Evolutionary conservation across 2,329 filamentous ascomycete genomes (phyloP).

Genomic region (Sporothrix inflata): DNA sequence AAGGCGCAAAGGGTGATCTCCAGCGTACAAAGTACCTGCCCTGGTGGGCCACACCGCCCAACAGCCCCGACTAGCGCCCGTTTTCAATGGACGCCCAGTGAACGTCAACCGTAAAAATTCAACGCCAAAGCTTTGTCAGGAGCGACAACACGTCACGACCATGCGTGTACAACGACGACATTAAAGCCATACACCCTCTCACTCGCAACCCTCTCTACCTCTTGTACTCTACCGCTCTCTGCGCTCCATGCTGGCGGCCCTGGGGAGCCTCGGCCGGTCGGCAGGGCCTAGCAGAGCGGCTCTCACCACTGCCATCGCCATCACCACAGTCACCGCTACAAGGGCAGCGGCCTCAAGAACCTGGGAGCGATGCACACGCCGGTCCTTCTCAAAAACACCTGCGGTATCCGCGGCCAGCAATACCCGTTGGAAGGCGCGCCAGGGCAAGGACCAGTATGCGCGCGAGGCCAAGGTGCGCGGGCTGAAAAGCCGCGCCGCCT

Average conservation of each 20-base stretch:
- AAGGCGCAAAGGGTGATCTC: background rate
- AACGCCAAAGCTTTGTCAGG: background rate
- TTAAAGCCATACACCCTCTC: background rate
- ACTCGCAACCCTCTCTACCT: background rate
- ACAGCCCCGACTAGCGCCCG: conserved; percentile 2
- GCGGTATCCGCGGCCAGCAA: conserved; percentile 59
- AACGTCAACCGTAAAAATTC: background rate
- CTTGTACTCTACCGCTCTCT: background rate
- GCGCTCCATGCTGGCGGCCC: background rate
- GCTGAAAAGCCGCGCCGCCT: conserved; percentile 88
- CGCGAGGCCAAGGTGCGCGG: conserved; percentile 76
- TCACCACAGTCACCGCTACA: background rate
- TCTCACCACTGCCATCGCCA: background rate
- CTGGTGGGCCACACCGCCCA: conserved; percentile 1
- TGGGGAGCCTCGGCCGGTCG: conserved; percentile 8
- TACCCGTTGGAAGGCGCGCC: conserved; percentile 77
- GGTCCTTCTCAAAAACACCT: conserved; percentile 5
- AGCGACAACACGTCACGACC: background rate
- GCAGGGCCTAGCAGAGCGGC: background rate
- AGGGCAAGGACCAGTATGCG: conserved; percentile 71
- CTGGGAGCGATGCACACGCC: background rate
- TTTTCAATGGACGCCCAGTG: background rate
- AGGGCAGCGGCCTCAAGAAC: background rate
- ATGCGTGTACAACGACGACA: background rate
- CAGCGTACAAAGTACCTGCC: conserved; percentile 6